A percentile compares a stretch with the other conserved stretches of the same genome.
phyloP scores from a whole-genome alignment of 768 basidiomycete genomes.

The Crepidotus variabilis region DNA sequence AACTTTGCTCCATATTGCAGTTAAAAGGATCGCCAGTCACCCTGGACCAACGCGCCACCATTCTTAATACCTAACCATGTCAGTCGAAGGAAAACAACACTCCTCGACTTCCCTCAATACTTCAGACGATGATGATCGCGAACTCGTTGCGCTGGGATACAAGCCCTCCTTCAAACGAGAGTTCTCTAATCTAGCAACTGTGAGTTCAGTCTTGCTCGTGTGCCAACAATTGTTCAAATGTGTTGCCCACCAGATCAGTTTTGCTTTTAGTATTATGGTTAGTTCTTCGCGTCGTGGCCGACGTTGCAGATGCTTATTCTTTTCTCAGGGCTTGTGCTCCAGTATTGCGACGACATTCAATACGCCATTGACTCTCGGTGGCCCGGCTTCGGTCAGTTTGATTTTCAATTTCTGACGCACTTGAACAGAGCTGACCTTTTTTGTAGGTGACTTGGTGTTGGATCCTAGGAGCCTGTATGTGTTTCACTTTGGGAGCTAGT shows the following conservation, averaged over 20 bases:
- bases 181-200: conserved; percentile 80
- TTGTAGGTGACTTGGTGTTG: conserved; percentile 65
- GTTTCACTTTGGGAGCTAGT: conserved; percentile 68
- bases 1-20: not conserved
- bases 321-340: conserved; percentile 60
- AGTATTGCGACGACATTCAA: conserved; percentile 79
- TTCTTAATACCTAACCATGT: conserved; percentile 9
- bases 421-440: not conserved
- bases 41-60: not conserved
- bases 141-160: conserved; percentile 65
- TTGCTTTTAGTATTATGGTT: conserved; percentile 78
- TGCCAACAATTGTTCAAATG: conserved; percentile 3
- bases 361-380: conserved; percentile 65
- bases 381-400: conserved; percentile 57
- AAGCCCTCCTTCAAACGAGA: conserved; percentile 82
- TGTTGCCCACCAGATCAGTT: conserved; percentile 48
- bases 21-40: not conserved
- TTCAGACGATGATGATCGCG: conserved; percentile 57
- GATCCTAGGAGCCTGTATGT: conserved; percentile 70
- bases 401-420: not conserved
- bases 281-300: not conserved
- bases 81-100: conserved; percentile 15
- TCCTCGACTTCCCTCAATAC: conserved; percentile 16
- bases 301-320: not conserved
- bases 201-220: conserved; percentile 25